These are phyloP conservation scores for Nyssa sinensis DNA, from an alignment of 148 eudicot genomes.

Conservation along the genomic window DNA sequence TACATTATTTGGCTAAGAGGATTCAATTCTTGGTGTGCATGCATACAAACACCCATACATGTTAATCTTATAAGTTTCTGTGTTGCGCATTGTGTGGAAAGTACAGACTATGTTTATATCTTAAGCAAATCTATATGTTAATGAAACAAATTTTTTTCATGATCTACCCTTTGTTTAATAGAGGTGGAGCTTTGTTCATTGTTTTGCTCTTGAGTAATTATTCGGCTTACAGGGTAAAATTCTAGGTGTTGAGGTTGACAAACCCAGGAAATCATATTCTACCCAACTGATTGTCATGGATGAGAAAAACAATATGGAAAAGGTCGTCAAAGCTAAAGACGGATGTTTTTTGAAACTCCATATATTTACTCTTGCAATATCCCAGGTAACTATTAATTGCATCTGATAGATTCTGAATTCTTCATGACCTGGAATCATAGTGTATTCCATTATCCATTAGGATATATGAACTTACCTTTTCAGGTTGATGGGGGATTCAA, in stretches of 20 bases:
- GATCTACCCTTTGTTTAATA: conserved; percentile 1
- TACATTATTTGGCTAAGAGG: conserved; percentile 88
- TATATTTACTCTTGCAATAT: conserved; percentile 70
- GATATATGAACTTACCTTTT: conserved; percentile 9
- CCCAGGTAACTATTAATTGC: conserved; percentile 46
- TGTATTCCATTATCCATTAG: neutral
- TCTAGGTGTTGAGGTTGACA: conserved; percentile 87
- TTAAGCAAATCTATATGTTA: too few relatives aligned
- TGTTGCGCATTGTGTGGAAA: too few relatives aligned
- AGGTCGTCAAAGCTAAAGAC: conserved; percentile 43
- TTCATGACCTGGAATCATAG: neutral
- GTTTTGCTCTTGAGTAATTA: conserved; percentile 51
- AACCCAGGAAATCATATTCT: conserved; percentile 55
- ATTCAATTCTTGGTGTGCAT: conserved; percentile 99
- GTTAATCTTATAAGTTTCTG: too few relatives aligned
- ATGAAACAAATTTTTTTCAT: too few relatives aligned
- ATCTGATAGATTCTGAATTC: neutral
- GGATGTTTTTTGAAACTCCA: conserved; percentile 67
- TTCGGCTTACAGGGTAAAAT: conserved; percentile 99
- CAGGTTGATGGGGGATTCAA: conserved; percentile 93
- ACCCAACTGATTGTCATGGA: conserved; percentile 47
- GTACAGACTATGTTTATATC: too few relatives aligned
- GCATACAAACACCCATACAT: too few relatives aligned
- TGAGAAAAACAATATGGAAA: conserved; percentile 31
- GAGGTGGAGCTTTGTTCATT: neutral